Conservation (phyloP, 2,329 filamentous ascomycete genomes). For the Didymella lethalis region DNA sequence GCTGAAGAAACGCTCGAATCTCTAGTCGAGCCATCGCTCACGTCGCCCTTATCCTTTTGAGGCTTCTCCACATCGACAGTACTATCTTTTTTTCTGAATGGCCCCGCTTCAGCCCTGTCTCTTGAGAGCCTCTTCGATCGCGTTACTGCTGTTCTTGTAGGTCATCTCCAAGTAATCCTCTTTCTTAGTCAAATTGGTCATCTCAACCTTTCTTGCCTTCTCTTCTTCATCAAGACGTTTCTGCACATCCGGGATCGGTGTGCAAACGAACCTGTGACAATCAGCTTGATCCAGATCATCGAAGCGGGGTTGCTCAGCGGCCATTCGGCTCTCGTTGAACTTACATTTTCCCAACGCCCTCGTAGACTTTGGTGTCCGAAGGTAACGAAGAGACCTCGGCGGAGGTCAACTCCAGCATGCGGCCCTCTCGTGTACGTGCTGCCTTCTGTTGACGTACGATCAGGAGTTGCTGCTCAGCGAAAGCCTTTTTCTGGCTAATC, state of each 20-base stretch:
- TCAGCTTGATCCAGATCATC: background rate
- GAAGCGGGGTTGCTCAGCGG: conserved; percentile 13
- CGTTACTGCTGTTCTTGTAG: conserved; percentile 89
- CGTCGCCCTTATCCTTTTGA: background rate
- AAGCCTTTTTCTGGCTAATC: conserved; percentile 88
- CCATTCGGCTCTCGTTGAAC: conserved; percentile 1
- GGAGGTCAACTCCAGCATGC: conserved; percentile 85
- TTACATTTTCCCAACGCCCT: conserved; percentile 97
- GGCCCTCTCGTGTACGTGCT: conserved; percentile 85
- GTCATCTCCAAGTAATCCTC: conserved; percentile 94
- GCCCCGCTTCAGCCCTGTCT: conserved; percentile 17
- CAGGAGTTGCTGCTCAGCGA: conserved; percentile 90
- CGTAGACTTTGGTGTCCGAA: conserved; percentile 80
- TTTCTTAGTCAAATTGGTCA: conserved; percentile 84
- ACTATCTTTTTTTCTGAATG: background rate
- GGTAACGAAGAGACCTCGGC: conserved; percentile 83
- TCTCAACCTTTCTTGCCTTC: conserved; percentile 76
- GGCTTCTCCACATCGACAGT: background rate
- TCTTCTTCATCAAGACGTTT: conserved; percentile 78
- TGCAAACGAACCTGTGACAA: conserved; percentile 80
- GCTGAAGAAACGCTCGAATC: background rate
- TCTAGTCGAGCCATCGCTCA: background rate
- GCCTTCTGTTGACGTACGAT: conserved; percentile 85
- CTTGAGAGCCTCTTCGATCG: conserved; percentile 87
- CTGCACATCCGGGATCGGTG: conserved; percentile 75